Evolutionary conservation across 2,329 filamentous ascomycete species (phyloP), one percentile per base, ranked within the genome.

Genomic region (Botrytis deweyae): DNA sequence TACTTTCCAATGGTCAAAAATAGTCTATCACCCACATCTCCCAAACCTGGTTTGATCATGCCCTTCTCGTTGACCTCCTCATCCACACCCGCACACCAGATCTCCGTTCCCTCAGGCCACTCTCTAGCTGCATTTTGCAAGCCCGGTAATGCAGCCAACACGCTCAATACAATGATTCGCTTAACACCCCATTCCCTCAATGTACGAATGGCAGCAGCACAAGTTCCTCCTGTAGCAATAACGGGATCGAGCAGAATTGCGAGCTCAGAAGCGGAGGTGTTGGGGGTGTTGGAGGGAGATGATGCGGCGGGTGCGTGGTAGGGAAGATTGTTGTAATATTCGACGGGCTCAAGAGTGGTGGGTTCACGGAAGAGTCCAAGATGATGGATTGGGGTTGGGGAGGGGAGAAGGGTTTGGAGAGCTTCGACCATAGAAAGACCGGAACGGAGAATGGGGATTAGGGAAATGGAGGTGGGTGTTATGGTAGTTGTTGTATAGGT

Each of bases 281-380:
- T 86, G 63, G 84, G 84, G 62, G 81, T 78, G 55, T 78, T 75
- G 62, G 84, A 79, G 68, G 84, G 81, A 49, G 83, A 81, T 76
- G 84, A 84, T 64, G 80, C 80, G 5, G 77, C 70, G 44, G 85
- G 80, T 58, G 86, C 81, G 84, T 93, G 92, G 83, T 93, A 91
- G 52, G 94, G 94, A 33, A 98, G 90, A 83, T 97, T 97, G 87
- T 98, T 98, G 88, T 98, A 98, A 88, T 98, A 97, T 84, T 97
- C 95, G 74, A 98, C 95, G 4, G 95, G 94, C 80, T 94, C 90
- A 73, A 98, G 90, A 63, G 93, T 95, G 73, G 90, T 89, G 75
- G 92, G 93, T 82, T 98, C 95, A 81, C 95, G 93, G 87, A 95
- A 98, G 80, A 98, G 91, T 77, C 96, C 95, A 12, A 98, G 91